Conservation (phyloP, 176 grass and related monocot genomes). For the Carex littledalei region DNA sequence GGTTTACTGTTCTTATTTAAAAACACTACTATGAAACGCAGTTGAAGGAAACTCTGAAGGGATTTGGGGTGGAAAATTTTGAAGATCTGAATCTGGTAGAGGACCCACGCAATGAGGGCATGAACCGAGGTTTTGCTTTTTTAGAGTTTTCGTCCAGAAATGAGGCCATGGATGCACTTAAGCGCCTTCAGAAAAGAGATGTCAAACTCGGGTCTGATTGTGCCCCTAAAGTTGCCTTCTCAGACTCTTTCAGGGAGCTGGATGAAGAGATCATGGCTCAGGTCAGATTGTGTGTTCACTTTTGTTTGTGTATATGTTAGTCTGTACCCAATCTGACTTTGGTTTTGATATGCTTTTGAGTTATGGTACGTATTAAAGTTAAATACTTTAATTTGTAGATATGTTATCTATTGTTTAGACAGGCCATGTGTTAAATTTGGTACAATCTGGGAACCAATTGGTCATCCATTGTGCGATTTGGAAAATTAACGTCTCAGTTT, state of each 20-base stretch:
- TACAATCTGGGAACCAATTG: background rate
- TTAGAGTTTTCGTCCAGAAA: conserved; percentile 58
- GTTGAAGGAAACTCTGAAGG: conserved; percentile 53
- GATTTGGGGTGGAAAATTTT: conserved; percentile 58
- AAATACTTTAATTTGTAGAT: background rate
- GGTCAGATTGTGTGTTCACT: conserved; percentile 17
- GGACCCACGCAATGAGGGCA: conserved; percentile 52
- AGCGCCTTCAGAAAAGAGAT: conserved; percentile 56
- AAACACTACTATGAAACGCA: conserved; percentile 13
- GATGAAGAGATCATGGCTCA: conserved; percentile 68
- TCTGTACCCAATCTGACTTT: background rate
- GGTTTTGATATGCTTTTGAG: background rate
- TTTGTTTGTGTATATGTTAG: background rate
- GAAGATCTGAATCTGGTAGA: conserved; percentile 74
- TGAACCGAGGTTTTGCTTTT: conserved; percentile 82
- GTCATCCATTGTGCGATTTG: background rate
- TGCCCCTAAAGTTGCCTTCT: conserved; percentile 66
- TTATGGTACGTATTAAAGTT: background rate
- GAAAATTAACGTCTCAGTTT: background rate
- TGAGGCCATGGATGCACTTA: conserved; percentile 55
- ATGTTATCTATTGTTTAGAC: background rate
- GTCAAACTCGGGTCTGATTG: conserved; percentile 64
- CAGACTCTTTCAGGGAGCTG: conserved; percentile 58
- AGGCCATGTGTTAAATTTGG: background rate
- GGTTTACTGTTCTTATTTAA: background rate